Evolutionary conservation across 192 early-diverging fungal species (phyloP).

Genomic region (Coemansia sp.): DNA sequence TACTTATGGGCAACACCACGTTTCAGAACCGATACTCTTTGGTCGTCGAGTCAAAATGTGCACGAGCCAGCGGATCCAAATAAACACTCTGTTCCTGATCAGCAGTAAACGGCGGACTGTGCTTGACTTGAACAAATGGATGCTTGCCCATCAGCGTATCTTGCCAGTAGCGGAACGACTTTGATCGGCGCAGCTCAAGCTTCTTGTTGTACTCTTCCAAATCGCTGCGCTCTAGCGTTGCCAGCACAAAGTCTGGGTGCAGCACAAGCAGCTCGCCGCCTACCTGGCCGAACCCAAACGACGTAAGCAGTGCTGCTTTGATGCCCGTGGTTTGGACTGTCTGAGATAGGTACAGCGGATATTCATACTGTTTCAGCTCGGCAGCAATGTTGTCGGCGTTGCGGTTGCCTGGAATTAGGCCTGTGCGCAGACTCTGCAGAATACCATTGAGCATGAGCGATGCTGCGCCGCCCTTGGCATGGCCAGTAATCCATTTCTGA

Average conservation of each 20-base stretch:
- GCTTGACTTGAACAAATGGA: constrained; percentile 35
- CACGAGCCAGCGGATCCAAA: constrained; percentile 19
- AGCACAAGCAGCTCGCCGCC: constrained; percentile 65
- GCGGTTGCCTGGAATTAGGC: constrained; percentile 88
- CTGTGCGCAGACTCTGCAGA: constrained; percentile 77
- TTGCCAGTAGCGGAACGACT: constrained; percentile 23
- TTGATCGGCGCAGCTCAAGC: neutral
- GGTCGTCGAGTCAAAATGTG: constrained; percentile 9
- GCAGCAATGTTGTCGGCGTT: constrained; percentile 58
- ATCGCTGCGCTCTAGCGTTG: neutral
- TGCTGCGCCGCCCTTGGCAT: constrained; percentile 87
- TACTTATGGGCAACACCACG: neutral
- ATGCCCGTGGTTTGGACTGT: constrained; percentile 65
- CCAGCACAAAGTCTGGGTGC: constrained; percentile 68
- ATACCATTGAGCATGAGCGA: constrained; percentile 93
- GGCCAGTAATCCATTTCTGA: constrained; percentile 92
- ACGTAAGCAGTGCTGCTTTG: constrained; percentile 63
- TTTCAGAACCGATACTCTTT: constrained; percentile 14
- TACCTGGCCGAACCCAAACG: constrained; percentile 71
- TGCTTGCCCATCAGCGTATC: constrained; percentile 32
- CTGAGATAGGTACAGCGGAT: constrained; percentile 76
- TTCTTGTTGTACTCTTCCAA: constrained; percentile 22
- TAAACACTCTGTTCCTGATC: constrained; percentile 26
- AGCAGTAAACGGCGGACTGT: constrained; percentile 13
- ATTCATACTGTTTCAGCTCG: constrained; percentile 69